phyloP scores from a whole-genome alignment of 495 filamentous ascomycete genomes.

The Chaetomium cochliodes region DNA sequence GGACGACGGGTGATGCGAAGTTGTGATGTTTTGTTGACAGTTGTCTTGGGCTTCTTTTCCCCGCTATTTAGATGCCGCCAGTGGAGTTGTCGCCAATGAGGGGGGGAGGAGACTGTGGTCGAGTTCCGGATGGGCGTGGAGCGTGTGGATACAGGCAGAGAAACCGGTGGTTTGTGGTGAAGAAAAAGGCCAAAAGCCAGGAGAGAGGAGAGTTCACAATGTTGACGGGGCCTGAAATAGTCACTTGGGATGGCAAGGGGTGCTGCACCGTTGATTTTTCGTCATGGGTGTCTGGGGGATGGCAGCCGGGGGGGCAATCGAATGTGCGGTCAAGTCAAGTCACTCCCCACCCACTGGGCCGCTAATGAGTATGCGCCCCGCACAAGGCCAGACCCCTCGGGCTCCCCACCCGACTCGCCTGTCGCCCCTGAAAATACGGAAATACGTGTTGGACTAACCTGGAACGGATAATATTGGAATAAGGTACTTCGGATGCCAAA shows the following conservation, averaged over 20 bases:
- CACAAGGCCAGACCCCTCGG: conserved; percentile 3
- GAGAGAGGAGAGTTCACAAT: neutral
- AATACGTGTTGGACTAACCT: too few relatives aligned
- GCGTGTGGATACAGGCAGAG: conserved; percentile 1
- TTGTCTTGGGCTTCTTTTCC: conserved; percentile 3
- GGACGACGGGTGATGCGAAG: neutral
- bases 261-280: conserved; percentile 24
- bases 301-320: neutral
- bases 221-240: conserved; percentile 17
- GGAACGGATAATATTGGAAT: too few relatives aligned
- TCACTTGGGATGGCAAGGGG: neutral
- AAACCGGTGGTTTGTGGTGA: conserved; percentile 12
- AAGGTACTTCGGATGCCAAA: too few relatives aligned
- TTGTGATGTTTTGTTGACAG: neutral
- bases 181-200: conserved; percentile 1
- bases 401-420: conserved; percentile 12
- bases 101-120: neutral
- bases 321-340: conserved; percentile 14
- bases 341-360: neutral
- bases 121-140: neutral
- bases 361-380: neutral
- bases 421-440: conserved; percentile 3
- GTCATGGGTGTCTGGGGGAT: conserved; percentile 19
- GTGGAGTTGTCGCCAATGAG: neutral
- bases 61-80: conserved; percentile 1